phyloP scores from a whole-genome alignment of 495 filamentous ascomycete genomes.

The Penicillium lagena region DNA sequence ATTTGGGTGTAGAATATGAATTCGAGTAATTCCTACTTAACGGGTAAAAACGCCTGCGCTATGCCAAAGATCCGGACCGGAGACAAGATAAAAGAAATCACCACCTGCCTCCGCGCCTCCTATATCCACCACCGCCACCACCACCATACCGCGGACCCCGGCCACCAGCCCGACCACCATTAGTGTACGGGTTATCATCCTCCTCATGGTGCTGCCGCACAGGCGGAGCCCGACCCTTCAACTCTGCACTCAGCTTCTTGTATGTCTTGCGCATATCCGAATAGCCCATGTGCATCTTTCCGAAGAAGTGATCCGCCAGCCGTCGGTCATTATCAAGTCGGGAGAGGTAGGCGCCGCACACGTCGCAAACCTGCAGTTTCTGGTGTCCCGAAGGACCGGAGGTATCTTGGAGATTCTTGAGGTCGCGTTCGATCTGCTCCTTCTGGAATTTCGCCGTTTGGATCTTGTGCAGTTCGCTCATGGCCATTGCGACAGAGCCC shows the following conservation, averaged over 20 bases:
- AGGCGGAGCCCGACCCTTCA: constrained; percentile 63
- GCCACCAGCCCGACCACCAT: constrained; percentile 46
- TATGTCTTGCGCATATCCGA: constrained; percentile 93
- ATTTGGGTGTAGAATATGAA: no score
- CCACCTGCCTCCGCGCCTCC: constrained; percentile 37
- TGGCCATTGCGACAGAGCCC: constrained; percentile 70
- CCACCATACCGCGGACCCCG: constrained; percentile 44
- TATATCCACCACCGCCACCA: constrained; percentile 33
- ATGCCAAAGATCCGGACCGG: constrained; percentile 30
- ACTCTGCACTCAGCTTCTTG: constrained; percentile 79
- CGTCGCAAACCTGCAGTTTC: constrained; percentile 97
- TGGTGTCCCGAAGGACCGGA: constrained; percentile 90
- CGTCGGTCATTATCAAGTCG: constrained; percentile 90
- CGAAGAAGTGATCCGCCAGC: constrained; percentile 95
- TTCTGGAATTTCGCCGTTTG: constrained; percentile 74
- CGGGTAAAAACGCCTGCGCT: constrained; percentile 38
- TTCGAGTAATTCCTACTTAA: no score
- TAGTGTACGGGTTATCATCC: constrained; percentile 40
- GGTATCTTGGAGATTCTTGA: constrained; percentile 88
- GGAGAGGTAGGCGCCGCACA: constrained; percentile 89
- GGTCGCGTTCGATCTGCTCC: constrained; percentile 76
- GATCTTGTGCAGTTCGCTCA: constrained; percentile 81
- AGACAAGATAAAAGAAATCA: constrained; percentile 16
- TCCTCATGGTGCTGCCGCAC: constrained; percentile 43
- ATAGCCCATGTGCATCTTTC: constrained; percentile 98